phyloP scores from a whole-genome alignment of 225 moss, liverwort and hornwort species.

The Lunularia cruciata region DNA sequence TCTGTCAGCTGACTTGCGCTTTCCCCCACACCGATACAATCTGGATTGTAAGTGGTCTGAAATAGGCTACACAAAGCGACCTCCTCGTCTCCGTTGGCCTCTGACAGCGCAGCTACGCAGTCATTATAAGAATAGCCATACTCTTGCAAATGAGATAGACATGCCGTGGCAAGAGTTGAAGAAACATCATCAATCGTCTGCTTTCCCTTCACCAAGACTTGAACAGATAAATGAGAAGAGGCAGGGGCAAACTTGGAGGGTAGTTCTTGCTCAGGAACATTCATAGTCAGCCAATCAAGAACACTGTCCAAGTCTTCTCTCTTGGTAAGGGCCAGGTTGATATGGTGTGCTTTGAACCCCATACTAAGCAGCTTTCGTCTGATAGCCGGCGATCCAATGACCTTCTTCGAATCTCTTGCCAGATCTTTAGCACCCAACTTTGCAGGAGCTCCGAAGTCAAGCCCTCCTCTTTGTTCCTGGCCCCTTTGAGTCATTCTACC shows the following conservation, averaged over 20 bases:
- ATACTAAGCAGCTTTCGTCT: constrained; percentile 57
- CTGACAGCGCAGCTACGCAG: constrained; percentile 54
- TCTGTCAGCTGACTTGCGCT: constrained; percentile 38
- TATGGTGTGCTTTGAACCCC: constrained; percentile 63
- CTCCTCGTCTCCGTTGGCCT: constrained; percentile 56
- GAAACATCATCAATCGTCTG: constrained; percentile 24
- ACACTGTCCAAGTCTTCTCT: constrained; percentile 55
- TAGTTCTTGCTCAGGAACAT: constrained; percentile 71
- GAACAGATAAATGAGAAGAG: constrained; percentile 77
- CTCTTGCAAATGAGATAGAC: constrained; percentile 47
- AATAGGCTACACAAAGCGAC: constrained; percentile 55
- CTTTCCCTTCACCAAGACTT: constrained; percentile 71
- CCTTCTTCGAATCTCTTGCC: constrained; percentile 19
- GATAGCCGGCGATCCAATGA: constrained; percentile 33
- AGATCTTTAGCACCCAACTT: not conserved
- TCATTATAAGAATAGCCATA: constrained; percentile 62
- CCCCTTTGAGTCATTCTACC: not conserved
- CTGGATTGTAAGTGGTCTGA: constrained; percentile 37
- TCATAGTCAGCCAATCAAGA: constrained; percentile 78
- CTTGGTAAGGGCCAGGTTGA: constrained; percentile 54
- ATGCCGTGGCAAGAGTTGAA: constrained; percentile 13
- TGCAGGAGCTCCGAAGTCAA: not conserved
- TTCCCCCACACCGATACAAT: constrained; percentile 16
- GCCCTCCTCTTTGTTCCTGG: constrained; percentile 29
- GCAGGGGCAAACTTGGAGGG: constrained; percentile 71